Base-by-base conservation (phyloP, 2,329 filamentous ascomycete genomes). In the Aspergillus alliaceus region DNA sequence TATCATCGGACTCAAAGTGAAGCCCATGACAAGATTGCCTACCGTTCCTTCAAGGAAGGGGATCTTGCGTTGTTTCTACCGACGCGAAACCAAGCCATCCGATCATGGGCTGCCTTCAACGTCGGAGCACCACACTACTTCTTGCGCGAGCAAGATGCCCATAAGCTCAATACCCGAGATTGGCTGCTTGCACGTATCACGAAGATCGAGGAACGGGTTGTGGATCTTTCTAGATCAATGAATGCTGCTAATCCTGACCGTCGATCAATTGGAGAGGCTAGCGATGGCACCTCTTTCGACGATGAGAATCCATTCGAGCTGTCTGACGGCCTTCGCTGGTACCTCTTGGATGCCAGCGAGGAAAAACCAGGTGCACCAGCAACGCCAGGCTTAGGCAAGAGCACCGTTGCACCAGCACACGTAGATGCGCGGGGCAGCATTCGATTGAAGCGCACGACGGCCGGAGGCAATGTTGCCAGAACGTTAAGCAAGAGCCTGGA, bases 61-160 rank as follows among this genome's bases (percentile, higher is more conserved):
- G 95, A 99, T 69, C 82, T 99, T 14, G 95, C 93, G 12, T 77
- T 99, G 2, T 99, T 99, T 78, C 78, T 99, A 39, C 95, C 95
- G 0, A 99, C 95, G 0, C 84, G 93, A 34, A 98, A 97, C 71
- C 93, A 98, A 75, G 90, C 90, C 35, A 95, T 92, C 4, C 90
- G 93, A 15, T 93, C 95, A 0, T 99, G 95, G 95, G 95, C 95
- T 5, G 95, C 95, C 0, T 99, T 99, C 82, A 99, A 99, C 68
- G 90, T 99, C 31, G 93, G 93, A 1, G 96, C 93, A 59, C 95
- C 95, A 8, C 95, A 99, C 73, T 98, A 95, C 77, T 99, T 99
- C 78, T 82, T 99, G 2, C 90, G 92, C 34, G 95, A 99, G 74
- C 90, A 96, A 72, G 93, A 98, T 66, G 84, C 83, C 1, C 96